Percentiles rank a stretch among this genome's conserved stretches.
Conservation (phyloP, 129 eudicot species). For the Flaveria ramosissima region DNA sequence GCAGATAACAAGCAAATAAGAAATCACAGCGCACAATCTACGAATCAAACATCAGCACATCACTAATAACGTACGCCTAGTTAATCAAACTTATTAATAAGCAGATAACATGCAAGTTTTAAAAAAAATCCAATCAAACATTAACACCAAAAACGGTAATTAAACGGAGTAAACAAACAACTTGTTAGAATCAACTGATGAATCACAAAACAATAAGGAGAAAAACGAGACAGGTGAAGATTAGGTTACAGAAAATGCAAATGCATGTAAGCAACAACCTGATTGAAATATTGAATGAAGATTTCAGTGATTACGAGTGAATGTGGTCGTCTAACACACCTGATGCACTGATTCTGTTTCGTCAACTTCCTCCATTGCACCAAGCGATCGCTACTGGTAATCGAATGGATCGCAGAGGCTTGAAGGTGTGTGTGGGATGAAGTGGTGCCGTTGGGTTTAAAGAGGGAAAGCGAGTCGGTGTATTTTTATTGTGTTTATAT, state of each 20-base stretch:
- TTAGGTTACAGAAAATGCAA: constrained; percentile 4
- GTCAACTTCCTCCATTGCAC: constrained; percentile 69
- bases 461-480: neutral
- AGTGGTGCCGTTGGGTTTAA: constrained; percentile 14
- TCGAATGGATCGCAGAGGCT: neutral
- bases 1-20: neutral
- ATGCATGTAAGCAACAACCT: constrained; percentile 7
- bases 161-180: neutral
- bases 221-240: neutral
- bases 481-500: neutral
- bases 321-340: constrained; percentile 30
- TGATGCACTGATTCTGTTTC: constrained; percentile 64
- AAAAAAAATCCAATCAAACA: neutral
- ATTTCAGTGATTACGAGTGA: constrained; percentile 3
- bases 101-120: too few relatives aligned
- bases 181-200: neutral
- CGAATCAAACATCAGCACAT: too few relatives aligned
- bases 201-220: neutral
- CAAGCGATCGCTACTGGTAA: neutral
- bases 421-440: neutral
- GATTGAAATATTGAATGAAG: constrained; percentile 7
- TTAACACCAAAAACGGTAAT: neutral
- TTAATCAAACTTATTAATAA: neutral
- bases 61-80: too few relatives aligned
- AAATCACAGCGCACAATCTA: neutral